Conservation (phyloP, 495 filamentous ascomycete species). For the Aspergillus avenaceus region DNA sequence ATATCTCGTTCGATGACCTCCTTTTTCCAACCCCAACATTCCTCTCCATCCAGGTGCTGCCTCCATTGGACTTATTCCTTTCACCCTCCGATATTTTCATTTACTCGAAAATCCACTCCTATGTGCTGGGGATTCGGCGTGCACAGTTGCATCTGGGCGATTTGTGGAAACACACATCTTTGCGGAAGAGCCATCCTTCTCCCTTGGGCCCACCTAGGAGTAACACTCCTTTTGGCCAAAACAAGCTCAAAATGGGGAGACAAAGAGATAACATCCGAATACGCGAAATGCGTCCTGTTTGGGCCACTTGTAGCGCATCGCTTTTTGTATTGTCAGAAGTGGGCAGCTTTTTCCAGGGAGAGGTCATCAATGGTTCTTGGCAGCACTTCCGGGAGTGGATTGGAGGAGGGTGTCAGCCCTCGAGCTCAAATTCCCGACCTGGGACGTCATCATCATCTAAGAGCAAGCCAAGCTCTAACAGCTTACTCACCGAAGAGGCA, state of each 20-base stretch:
- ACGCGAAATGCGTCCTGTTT: constrained; percentile 67
- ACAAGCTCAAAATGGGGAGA: constrained; percentile 51
- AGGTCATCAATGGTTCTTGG: constrained; percentile 79
- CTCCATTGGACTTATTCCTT: constrained; percentile 85
- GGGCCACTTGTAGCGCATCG: constrained; percentile 80
- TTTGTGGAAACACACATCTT: constrained; percentile 76
- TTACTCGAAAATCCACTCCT: constrained; percentile 82
- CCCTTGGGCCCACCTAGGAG: constrained; percentile 62
- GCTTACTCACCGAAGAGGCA: constrained; percentile 3
- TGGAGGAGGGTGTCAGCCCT: constrained; percentile 26
- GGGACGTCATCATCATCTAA: constrained; percentile 33
- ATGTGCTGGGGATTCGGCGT: constrained; percentile 76
- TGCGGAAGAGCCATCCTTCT: constrained; percentile 71
- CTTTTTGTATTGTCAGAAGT: constrained; percentile 84
- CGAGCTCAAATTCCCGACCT: constrained; percentile 31
- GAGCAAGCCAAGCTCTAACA: constrained; percentile 6
- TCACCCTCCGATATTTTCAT: constrained; percentile 64
- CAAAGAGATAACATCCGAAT: constrained; percentile 55
- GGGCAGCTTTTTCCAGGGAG: constrained; percentile 82
- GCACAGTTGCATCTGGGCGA: constrained; percentile 76
- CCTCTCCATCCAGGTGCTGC: constrained; percentile 67
- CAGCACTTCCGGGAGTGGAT: constrained; percentile 58
- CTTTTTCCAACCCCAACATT: constrained; percentile 72
- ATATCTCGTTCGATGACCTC: constrained; percentile 65
- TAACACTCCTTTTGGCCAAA: constrained; percentile 52